Percentiles rank a stretch among this genome's conserved stretches.
phyloP scores from a whole-genome alignment of 2,329 filamentous ascomycete species.

The Fusarium kyushuense region DNA sequence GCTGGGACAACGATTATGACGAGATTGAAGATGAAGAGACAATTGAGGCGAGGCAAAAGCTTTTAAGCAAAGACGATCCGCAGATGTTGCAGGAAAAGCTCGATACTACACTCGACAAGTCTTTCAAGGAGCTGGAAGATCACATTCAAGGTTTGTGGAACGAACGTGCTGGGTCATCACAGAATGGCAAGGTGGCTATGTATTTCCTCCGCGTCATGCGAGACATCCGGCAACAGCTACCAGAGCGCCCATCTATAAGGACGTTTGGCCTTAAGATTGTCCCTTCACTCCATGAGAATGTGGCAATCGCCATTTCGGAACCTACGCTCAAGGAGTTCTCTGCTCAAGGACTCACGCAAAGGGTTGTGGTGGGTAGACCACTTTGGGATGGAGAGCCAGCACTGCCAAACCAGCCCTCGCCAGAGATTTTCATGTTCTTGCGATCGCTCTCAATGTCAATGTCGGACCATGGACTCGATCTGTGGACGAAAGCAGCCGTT shows the following conservation, averaged over 20 bases:
- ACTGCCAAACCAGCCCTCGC: conserved; percentile 83
- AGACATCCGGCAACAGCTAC: conserved; percentile 76
- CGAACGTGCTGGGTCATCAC: conserved; percentile 57
- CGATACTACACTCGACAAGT: conserved; percentile 65
- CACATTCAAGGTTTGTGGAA: conserved; percentile 66
- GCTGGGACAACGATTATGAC: conserved; percentile 81
- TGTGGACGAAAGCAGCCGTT: conserved; percentile 83
- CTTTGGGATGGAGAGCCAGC: conserved; percentile 85
- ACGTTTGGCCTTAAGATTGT: conserved; percentile 72
- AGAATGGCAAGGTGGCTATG: conserved; percentile 66
- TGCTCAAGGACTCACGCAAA: conserved; percentile 57
- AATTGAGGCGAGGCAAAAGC: conserved; percentile 72
- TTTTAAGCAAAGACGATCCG: conserved; percentile 80
- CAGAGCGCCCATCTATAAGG: conserved; percentile 62
- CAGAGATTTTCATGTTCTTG: conserved; percentile 78
- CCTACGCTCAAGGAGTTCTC: conserved; percentile 63
- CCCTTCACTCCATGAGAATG: conserved; percentile 70
- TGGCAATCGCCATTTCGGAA: conserved; percentile 67
- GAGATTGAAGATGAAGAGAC: conserved; percentile 80
- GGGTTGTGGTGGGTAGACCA: conserved; percentile 68
- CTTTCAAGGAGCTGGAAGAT: conserved; percentile 69
- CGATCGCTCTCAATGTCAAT: conserved; percentile 74
- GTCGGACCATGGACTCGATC: conserved; percentile 76
- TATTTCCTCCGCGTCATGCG: conserved; percentile 81
- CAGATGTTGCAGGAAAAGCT: conserved; percentile 70